A percentile compares a stretch with the other conserved stretches of the same genome.
These are phyloP conservation scores for Dillenia turbinata DNA, from an alignment of 164 flowering plant species.

Conservation along the genomic window DNA sequence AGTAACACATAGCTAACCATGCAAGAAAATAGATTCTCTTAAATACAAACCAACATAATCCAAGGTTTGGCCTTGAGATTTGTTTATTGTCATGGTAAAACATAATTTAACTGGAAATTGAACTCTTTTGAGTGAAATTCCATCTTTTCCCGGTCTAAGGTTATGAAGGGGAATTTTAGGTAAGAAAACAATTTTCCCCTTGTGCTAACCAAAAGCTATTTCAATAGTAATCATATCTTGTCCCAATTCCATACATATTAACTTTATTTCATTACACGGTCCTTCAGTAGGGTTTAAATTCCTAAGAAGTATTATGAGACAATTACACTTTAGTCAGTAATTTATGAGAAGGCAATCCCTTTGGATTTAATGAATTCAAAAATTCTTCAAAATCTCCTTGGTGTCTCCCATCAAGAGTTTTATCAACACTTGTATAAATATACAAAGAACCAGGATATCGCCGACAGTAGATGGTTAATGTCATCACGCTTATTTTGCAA, in stretches of 20 bases:
- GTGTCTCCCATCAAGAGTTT: too few relatives aligned
- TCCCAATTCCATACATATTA: background rate
- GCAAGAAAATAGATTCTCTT: too few relatives aligned
- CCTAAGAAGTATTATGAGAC: background rate
- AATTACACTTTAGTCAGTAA: background rate
- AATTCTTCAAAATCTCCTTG: too few relatives aligned
- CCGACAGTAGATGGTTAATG: slow-evolving; percentile 1
- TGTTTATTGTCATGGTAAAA: slow-evolving; percentile 6
- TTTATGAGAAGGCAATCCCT: too few relatives aligned
- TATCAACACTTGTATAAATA: too few relatives aligned
- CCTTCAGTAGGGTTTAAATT: background rate
- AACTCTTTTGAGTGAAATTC: background rate
- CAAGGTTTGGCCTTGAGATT: background rate
- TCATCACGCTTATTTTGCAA: background rate
- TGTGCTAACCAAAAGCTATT: background rate
- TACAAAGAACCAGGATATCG: background rate
- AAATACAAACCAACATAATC: too few relatives aligned
- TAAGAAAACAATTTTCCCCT: background rate
- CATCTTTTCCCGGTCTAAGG: background rate
- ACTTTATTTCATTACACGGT: background rate
- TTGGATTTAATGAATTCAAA: too few relatives aligned
- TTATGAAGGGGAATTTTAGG: background rate
- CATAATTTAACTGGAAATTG: background rate
- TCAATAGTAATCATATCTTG: background rate
- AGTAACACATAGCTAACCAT: too few relatives aligned